Percentiles rank a stretch among this genome's conserved stretches.
Evolutionary conservation across 2,329 filamentous ascomycete genomes (phyloP).

Genomic region (Myotisia sp.): DNA sequence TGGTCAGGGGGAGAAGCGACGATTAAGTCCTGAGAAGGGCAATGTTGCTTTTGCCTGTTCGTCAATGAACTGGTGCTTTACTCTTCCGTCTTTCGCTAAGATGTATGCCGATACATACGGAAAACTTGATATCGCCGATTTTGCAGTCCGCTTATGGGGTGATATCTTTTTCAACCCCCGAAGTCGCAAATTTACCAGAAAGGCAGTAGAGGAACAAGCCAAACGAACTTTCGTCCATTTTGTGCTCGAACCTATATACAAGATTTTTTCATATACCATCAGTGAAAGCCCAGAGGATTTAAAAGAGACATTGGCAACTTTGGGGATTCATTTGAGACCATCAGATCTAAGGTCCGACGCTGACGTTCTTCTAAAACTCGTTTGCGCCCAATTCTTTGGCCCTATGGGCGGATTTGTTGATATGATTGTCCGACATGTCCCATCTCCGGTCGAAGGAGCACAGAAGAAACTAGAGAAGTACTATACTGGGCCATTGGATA

Average conservation of each 20-base stretch:
- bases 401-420: conserved; percentile 82
- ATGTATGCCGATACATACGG: conserved; percentile 89
- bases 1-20: conserved; percentile 59
- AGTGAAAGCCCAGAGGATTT: conserved; percentile 78
- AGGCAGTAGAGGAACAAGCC: conserved; percentile 63
- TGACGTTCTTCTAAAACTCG: conserved; percentile 70
- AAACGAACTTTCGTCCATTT: conserved; percentile 88
- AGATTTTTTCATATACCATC: conserved; percentile 88
- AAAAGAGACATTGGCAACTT: conserved; percentile 57
- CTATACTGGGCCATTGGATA: conserved; percentile 82
- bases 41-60: conserved; percentile 96
- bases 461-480: conserved; percentile 65
- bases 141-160: conserved; percentile 78
- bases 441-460: conserved; percentile 68
- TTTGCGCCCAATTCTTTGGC: conserved; percentile 93
- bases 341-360: conserved; percentile 85
- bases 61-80: conserved; percentile 94
- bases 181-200: conserved; percentile 83
- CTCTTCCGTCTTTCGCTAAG: conserved; percentile 79
- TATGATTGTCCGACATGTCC: conserved; percentile 82
- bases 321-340: conserved; percentile 80
- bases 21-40: conserved; percentile 87
- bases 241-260: conserved; percentile 92
- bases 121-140: conserved; percentile 66
- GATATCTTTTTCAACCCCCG: conserved; percentile 91